Conservation (phyloP, 1,284 basidiomycete genomes). For the Puccinia sorghi region DNA sequence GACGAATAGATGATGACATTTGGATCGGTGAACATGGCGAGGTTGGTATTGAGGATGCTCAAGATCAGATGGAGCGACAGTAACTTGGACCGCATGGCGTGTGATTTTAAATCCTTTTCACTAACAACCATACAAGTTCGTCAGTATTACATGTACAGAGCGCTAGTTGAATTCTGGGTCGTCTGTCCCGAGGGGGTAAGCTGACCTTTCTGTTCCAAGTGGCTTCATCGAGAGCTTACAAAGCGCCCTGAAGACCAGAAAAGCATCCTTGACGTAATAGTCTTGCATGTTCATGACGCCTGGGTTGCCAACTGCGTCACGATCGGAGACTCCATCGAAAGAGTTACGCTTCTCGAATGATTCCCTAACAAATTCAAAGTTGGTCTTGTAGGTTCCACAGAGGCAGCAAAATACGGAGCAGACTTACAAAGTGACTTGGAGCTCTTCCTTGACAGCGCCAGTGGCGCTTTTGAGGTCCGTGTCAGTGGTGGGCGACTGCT, state of each 20-base stretch:
- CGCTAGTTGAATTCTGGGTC: neutral
- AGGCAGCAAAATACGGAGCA: neutral
- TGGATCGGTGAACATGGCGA: slow-evolving; percentile 82
- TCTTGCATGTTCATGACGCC: slow-evolving; percentile 62
- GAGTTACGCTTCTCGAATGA: slow-evolving; percentile 55
- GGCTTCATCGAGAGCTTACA: slow-evolving; percentile 99
- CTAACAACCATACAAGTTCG: slow-evolving; percentile 60
- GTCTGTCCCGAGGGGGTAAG: neutral
- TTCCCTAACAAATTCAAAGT: slow-evolving; percentile 50
- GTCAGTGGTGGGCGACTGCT: neutral
- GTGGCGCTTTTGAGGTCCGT: neutral
- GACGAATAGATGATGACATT: slow-evolving; percentile 82
- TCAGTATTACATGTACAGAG: slow-evolving; percentile 2
- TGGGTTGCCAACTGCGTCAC: slow-evolving; percentile 53
- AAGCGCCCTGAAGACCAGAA: slow-evolving; percentile 88
- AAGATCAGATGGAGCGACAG: slow-evolving; percentile 88
- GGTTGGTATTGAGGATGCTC: slow-evolving; percentile 86
- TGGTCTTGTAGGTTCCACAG: neutral
- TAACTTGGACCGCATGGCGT: slow-evolving; percentile 92
- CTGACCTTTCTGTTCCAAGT: slow-evolving; percentile 80
- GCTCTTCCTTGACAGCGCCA: slow-evolving; percentile 28
- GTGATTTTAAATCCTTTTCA: slow-evolving; percentile 87
- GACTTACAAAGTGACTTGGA: slow-evolving; percentile 45
- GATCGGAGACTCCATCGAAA: slow-evolving; percentile 52
- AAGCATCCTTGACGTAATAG: slow-evolving; percentile 90